Evolutionary conservation across 2,329 filamentous ascomycete genomes (phyloP), one percentile per base, ranked within the genome.

Genomic region (Didymella exigua): DNA sequence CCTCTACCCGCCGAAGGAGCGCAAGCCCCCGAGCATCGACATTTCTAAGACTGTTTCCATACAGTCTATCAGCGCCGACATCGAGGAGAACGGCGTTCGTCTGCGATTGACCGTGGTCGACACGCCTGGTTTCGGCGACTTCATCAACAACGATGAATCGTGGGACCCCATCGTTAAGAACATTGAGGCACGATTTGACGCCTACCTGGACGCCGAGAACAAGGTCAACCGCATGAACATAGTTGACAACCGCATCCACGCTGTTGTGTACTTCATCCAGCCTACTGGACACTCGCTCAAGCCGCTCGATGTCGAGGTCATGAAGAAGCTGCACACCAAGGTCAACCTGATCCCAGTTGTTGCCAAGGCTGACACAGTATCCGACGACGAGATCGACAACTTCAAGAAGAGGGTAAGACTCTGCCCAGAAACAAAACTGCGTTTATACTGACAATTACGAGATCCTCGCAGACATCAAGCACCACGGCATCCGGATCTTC

Each of bases 181-280:
- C 84, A 98, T 99, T 72, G 95, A 99, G 84, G 92, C 96, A 84
- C 90, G 95, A 68, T 99, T 95, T 74, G 95, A 99, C 79, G 93
- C 95, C 49, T 99, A 98, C 79, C 85, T 99, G 56, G 95, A 99
- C 79, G 93, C 95, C 40, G 95, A 99, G 86, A 99, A 99, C 87
- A 99, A 98, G 86, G 92, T 99, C 77, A 99, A 99, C 84, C 91
- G 95, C 72, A 96, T 97, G 88, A 99, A 99, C 85, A 98, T 98
- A 77, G 89, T 99, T 61, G 95, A 99, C 82, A 99, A 98, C 85
- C 90, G 95, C 70, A 96, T 99, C 62, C 95, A 99, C 73, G 95
- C 95, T 52, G 98, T 96, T 72, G 95, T 99, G 61, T 99, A 97
- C 86, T 99, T 99, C 83, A 97, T 99, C 71, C 93, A 99, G 82